Evolutionary conservation across 805 yeast genomes (phyloP).

Genomic region (Suhomyces sp.): DNA sequence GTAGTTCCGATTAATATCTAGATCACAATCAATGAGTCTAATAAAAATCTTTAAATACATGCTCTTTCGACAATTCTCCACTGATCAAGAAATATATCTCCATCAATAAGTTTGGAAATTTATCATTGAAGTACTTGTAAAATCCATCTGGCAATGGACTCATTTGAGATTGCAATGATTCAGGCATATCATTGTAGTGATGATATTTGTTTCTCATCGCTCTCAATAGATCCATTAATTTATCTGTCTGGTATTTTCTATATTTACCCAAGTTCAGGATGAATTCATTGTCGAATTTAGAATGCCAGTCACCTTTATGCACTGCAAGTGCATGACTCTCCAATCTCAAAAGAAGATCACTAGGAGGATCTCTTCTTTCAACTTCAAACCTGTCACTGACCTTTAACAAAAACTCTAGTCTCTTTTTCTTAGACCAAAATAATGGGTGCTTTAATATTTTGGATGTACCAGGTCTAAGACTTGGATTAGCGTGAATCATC

Average conservation of each 20-base stretch:
- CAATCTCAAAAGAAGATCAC: slow-evolving; percentile 52
- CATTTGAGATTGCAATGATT: slow-evolving; percentile 59
- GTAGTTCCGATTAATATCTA: no score
- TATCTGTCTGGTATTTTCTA: slow-evolving; percentile 78
- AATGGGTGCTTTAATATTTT: slow-evolving; percentile 78
- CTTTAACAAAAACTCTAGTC: slow-evolving; percentile 78
- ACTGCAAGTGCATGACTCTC: slow-evolving; percentile 56
- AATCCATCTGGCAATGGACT: slow-evolving; percentile 85
- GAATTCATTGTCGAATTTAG: slow-evolving; percentile 66
- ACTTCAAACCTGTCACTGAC: slow-evolving; percentile 91
- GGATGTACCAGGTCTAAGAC: slow-evolving; percentile 66
- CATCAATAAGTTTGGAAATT: slow-evolving; percentile 80
- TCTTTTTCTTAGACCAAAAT: slow-evolving; percentile 76
- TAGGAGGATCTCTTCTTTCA: slow-evolving; percentile 78
- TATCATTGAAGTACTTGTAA: slow-evolving; percentile 66
- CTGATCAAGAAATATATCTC: slow-evolving; percentile 65
- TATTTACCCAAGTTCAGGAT: slow-evolving; percentile 86
- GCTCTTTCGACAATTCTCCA: slow-evolving; percentile 61
- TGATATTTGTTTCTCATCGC: slow-evolving; percentile 93
- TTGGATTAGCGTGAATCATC: slow-evolving; percentile 74
- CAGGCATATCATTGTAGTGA: slow-evolving; percentile 88
- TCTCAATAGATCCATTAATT: slow-evolving; percentile 80
- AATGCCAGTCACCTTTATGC: slow-evolving; percentile 73
- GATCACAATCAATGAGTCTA: no score
- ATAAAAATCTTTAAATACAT: slow-evolving; percentile 46